These are phyloP conservation scores for Paramarasmius palmivorus DNA, from an alignment of 1,284 basidiomycete genomes.

Conservation along the genomic window DNA sequence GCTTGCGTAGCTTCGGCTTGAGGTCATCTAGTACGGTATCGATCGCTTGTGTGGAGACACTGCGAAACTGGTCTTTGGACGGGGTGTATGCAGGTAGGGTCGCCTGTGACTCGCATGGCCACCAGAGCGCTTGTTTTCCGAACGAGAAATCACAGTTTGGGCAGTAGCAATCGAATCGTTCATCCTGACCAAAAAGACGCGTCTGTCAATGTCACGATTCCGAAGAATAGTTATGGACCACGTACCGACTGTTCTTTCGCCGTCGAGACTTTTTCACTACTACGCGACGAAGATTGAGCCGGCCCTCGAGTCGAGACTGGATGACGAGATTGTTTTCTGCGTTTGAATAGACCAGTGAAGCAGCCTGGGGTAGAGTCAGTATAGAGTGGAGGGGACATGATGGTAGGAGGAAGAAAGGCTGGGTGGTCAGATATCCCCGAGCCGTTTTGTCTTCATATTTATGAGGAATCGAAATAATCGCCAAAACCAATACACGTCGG, in stretches of 20 bases:
- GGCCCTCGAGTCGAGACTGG: background rate
- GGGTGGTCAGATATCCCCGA: background rate
- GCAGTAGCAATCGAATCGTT: background rate
- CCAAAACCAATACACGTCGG: background rate
- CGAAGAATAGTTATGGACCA: background rate
- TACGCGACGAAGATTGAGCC: no score
- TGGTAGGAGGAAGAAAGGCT: background rate
- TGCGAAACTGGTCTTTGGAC: conserved; percentile 14
- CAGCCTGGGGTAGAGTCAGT: conserved; percentile 5
- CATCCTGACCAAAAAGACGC: background rate
- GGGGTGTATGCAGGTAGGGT: conserved; percentile 40
- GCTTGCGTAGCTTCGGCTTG: conserved; percentile 43
- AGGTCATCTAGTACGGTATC: conserved; percentile 47
- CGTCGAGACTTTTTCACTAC: background rate
- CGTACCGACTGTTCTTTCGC: background rate
- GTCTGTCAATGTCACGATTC: background rate
- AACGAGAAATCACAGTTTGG: conserved; percentile 12
- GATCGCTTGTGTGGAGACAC: conserved; percentile 37
- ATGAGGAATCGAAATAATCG: background rate
- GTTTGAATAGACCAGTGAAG: conserved; percentile 15
- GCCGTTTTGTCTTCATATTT: background rate
- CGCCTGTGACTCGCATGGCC: conserved; percentile 4
- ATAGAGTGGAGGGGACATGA: conserved; percentile 2
- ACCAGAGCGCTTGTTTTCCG: conserved; percentile 5
- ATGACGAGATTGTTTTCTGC: background rate